Percentiles rank a stretch among this genome's conserved stretches.
Conservation (phyloP, 139 green algal genomes). For the Tetratostichococcus sp. region DNA sequence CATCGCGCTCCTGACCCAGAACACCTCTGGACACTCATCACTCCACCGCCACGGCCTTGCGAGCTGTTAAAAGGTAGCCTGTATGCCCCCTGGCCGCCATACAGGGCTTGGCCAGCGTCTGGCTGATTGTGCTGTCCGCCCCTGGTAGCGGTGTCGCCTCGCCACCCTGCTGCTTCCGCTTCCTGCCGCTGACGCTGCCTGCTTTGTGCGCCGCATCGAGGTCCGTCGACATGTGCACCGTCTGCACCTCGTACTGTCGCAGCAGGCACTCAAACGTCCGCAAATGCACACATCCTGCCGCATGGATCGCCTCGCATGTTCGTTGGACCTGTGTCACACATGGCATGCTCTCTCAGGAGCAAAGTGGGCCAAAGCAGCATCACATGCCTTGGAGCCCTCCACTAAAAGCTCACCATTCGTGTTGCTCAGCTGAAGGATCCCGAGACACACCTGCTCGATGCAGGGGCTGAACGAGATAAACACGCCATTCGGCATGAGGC, state of each 20-base stretch:
- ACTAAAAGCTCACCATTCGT: too few species aligned
- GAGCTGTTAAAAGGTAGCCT: constrained; percentile 84
- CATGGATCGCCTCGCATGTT: constrained; percentile 62
- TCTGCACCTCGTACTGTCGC: constrained; percentile 70
- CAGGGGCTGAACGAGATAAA: constrained; percentile 97
- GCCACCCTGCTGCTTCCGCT: constrained; percentile 3
- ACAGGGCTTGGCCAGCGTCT: constrained; percentile 30
- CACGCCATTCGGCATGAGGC: constrained; percentile 62
- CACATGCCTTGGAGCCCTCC: too few species aligned
- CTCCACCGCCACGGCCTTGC: constrained; percentile 43
- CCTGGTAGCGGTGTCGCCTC: neutral
- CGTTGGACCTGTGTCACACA: constrained; percentile 60
- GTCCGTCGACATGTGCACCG: constrained; percentile 11
- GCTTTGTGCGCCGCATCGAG: neutral
- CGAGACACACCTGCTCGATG: constrained; percentile 91
- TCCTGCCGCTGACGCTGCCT: neutral
- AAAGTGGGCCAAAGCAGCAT: neutral
- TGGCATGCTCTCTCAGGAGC: neutral
- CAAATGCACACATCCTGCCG: constrained; percentile 62
- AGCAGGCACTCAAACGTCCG: constrained; percentile 81
- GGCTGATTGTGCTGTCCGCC: neutral
- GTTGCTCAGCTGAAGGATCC: too few species aligned
- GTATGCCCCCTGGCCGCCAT: constrained; percentile 75
- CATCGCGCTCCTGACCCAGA: too few species aligned
- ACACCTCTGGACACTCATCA: too few species aligned